Conservation (phyloP, 2,329 filamentous ascomycete genomes). For the Cladobotryum mycophilum region DNA sequence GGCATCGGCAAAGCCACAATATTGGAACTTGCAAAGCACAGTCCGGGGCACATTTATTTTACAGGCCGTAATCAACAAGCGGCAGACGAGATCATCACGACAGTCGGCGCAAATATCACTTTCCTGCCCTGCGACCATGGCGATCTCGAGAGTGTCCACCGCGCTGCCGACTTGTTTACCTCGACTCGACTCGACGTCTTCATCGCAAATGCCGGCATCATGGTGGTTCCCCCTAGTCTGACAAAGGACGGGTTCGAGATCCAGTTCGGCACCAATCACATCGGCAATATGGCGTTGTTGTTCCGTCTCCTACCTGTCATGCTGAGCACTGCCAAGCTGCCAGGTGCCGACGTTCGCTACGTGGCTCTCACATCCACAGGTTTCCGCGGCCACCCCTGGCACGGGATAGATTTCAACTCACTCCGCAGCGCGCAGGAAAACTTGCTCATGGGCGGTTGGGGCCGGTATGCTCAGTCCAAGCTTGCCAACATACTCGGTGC, state of each 20-base stretch:
- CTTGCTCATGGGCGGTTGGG: slow-evolving; percentile 30
- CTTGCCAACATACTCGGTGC: slow-evolving; percentile 43
- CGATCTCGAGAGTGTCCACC: not conserved
- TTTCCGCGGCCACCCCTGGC: slow-evolving; percentile 20
- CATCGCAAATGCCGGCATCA: slow-evolving; percentile 42
- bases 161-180: not conserved
- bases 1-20: slow-evolving; percentile 24
- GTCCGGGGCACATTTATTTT: slow-evolving; percentile 48
- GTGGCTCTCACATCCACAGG: slow-evolving; percentile 23
- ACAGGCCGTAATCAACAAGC: slow-evolving; percentile 42
- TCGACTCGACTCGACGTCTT: slow-evolving; percentile 35
- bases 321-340: not conserved
- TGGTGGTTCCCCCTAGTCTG: slow-evolving; percentile 29
- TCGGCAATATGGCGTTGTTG: slow-evolving; percentile 1
- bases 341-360: slow-evolving; percentile 16
- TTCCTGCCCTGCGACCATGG: slow-evolving; percentile 9
- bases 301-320: too few species aligned
- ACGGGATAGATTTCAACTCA: slow-evolving; percentile 16
- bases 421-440: slow-evolving; percentile 21
- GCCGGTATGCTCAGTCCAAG: slow-evolving; percentile 46
- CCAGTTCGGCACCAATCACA: slow-evolving; percentile 44
- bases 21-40: slow-evolving; percentile 30
- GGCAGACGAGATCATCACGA: slow-evolving; percentile 36
- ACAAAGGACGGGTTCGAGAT: slow-evolving; percentile 42
- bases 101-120: slow-evolving; percentile 28